Conservation (phyloP, 352 stramenopile species). For the Phytopythium helicoides region DNA sequence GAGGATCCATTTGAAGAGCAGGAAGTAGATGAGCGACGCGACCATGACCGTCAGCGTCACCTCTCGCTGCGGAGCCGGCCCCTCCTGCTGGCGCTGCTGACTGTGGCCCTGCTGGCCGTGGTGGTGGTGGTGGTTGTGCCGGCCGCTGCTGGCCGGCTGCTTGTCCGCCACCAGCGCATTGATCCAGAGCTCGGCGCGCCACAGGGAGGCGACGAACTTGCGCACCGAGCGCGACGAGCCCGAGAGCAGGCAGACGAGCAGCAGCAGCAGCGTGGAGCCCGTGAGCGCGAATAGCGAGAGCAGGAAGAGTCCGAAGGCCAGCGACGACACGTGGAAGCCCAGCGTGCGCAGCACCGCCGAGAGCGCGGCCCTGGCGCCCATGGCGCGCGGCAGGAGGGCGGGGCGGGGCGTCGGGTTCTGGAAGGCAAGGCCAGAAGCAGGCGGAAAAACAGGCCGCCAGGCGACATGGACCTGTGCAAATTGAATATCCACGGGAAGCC, state of each 20-base stretch:
- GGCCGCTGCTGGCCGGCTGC: conserved; percentile 8
- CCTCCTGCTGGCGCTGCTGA: not conserved
- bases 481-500: no score
- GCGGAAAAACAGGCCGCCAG: no score
- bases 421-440: no score
- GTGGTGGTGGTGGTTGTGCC: conserved; percentile 8
- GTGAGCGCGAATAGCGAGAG: conserved; percentile 36
- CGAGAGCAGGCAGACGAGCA: conserved; percentile 49
- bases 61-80: conserved; percentile 15
- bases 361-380: conserved; percentile 21
- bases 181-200: conserved; percentile 54
- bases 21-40: conserved; percentile 64
- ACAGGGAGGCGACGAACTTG: conserved; percentile 50
- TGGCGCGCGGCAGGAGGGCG: no score
- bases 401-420: not conserved
- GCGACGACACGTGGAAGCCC: conserved; percentile 53
- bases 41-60: conserved; percentile 63
- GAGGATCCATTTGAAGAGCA: conserved; percentile 66
- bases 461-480: no score
- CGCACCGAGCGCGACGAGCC: conserved; percentile 37
- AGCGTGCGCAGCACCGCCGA: conserved; percentile 37
- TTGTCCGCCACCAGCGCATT: conserved; percentile 24
- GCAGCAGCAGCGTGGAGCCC: conserved; percentile 24
- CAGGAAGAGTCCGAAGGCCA: conserved; percentile 40
- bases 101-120: not conserved